These are phyloP conservation scores for Jackrogersella multiformis DNA, from an alignment of 495 filamentous ascomycete genomes.

Conservation along the genomic window DNA sequence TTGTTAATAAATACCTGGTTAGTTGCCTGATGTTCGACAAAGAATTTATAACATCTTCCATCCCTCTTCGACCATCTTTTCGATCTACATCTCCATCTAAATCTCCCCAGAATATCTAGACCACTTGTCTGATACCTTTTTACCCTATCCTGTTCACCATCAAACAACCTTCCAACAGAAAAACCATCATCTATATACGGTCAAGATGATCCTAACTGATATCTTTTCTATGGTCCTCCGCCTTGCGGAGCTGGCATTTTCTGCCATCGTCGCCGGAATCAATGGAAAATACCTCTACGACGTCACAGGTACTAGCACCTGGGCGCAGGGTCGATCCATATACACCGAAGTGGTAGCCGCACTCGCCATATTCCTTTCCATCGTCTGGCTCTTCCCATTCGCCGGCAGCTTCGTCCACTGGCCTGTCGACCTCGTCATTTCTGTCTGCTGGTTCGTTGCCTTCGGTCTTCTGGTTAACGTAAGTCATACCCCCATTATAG, in stretches of 20 bases:
- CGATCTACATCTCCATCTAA: background rate
- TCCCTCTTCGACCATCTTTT: background rate
- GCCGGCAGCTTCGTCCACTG: conserved; percentile 56
- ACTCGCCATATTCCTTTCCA: conserved; percentile 55
- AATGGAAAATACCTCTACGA: conserved; percentile 57
- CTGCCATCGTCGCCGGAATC: conserved; percentile 57
- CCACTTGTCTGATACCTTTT: background rate
- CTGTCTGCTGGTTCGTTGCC: conserved; percentile 69
- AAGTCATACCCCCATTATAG: conserved; percentile 13
- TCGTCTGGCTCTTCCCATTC: conserved; percentile 61
- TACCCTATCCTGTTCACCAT: background rate
- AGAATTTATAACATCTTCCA: background rate
- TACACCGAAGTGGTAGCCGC: conserved; percentile 60
- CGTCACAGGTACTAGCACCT: conserved; percentile 42
- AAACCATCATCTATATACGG: background rate
- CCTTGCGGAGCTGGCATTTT: conserved; percentile 58
- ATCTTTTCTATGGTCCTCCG: conserved; percentile 56
- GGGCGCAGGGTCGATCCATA: conserved; percentile 56
- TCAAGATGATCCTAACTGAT: conserved; percentile 53
- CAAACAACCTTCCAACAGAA: conserved; percentile 3
- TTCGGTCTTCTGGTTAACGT: conserved; percentile 71
- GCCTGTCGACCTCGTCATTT: conserved; percentile 66
- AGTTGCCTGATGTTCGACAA: conserved; percentile 14
- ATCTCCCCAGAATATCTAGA: background rate
- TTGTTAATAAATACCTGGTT: conserved; percentile 32